A percentile compares a stretch with the other conserved stretches of the same genome.
Conservation (phyloP, 805 yeast species). For the Nakazawaea siamensis region DNA sequence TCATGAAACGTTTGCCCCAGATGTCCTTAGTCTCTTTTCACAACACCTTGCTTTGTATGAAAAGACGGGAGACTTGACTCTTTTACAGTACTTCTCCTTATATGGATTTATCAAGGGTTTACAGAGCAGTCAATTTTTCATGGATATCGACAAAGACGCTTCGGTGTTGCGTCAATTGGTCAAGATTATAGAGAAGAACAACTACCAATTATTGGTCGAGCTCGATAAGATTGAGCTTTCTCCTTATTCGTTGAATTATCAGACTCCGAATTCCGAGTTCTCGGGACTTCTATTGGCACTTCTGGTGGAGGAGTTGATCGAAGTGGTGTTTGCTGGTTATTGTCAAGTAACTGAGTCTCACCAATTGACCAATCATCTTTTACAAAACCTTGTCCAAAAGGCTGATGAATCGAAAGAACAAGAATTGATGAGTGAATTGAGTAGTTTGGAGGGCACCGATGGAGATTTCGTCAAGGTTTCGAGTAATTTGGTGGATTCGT, state of each 20-base stretch:
- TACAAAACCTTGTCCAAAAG: constrained; percentile 1
- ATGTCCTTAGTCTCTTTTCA: constrained; percentile 16
- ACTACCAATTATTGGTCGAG: constrained; percentile 48
- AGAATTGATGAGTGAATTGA: constrained; percentile 5
- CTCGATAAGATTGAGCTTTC: constrained; percentile 21
- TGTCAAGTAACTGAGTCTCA: not conserved
- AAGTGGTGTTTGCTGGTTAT: not conserved
- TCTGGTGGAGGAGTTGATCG: constrained; percentile 3
- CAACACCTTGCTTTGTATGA: constrained; percentile 16
- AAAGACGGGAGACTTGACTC: not conserved
- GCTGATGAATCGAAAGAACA: constrained; percentile 4
- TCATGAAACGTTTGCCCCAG: constrained; percentile 19
- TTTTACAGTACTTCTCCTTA: constrained; percentile 23
- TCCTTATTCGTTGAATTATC: constrained; percentile 3
- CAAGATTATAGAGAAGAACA: constrained; percentile 19
- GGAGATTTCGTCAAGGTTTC: constrained; percentile 3
- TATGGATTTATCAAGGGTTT: constrained; percentile 29
- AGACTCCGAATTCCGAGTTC: constrained; percentile 1
- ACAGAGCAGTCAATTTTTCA: constrained; percentile 5
- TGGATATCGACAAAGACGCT: not conserved
- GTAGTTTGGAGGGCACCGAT: not conserved
- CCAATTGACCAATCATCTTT: constrained; percentile 1
- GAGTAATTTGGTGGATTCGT: not conserved
- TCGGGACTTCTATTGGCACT: constrained; percentile 1
- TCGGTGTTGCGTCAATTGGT: constrained; percentile 1